Conservation (phyloP, 352 stramenopile genomes). For the Pelagophyceae sp. region DNA sequence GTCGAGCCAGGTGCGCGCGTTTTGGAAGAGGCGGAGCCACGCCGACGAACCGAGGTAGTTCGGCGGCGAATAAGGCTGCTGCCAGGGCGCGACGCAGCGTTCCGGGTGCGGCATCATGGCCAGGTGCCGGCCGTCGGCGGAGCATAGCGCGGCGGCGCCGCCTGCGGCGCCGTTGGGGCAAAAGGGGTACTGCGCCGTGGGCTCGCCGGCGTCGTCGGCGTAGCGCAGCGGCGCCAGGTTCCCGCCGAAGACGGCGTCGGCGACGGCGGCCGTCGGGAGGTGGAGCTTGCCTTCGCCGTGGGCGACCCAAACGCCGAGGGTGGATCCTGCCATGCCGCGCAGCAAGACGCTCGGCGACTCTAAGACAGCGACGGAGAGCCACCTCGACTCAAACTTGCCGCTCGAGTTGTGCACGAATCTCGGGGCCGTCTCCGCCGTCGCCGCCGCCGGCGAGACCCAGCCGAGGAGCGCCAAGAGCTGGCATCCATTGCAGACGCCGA, state of each 20-base stretch:
- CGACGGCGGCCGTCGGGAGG: constrained; percentile 83
- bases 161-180: constrained; percentile 96
- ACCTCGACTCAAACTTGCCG: constrained; percentile 90
- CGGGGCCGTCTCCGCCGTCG: constrained; percentile 64
- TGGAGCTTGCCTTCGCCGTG: constrained; percentile 85
- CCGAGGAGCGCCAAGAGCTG: constrained; percentile 98
- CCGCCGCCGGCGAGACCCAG: constrained; percentile 74
- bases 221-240: constrained; percentile 90
- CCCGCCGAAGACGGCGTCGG: constrained; percentile 61
- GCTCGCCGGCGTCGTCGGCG: constrained; percentile 84
- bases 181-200: constrained; percentile 94
- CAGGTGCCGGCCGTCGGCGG: constrained; percentile 89
- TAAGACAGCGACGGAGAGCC: constrained; percentile 87
- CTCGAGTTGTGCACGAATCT: constrained; percentile 96
- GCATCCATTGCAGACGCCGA: constrained; percentile 98
- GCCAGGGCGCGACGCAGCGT: constrained; percentile 90
- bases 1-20: neutral
- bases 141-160: constrained; percentile 92
- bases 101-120: constrained; percentile 99
- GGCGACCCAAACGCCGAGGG: constrained; percentile 94
- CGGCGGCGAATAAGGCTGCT: constrained; percentile 87
- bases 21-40: constrained; percentile 66
- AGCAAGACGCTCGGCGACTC: constrained; percentile 90
- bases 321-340: constrained; percentile 91
- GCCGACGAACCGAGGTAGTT: constrained; percentile 75